phyloP scores from a whole-genome alignment of 2,329 filamentous ascomycete species.

The Penicillium decumbens region DNA sequence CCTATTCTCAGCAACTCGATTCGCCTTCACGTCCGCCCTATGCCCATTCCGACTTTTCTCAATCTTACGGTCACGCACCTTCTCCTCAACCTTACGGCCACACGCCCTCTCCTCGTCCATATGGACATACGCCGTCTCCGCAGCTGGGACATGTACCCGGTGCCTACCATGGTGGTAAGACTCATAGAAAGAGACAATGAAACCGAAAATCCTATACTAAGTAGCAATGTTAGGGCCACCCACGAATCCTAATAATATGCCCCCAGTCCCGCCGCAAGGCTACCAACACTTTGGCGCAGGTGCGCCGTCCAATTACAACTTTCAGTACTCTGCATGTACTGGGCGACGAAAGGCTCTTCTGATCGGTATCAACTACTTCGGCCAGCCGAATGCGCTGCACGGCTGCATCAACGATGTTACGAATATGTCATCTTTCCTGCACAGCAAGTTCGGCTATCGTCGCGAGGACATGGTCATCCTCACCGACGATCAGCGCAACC shows the following conservation, averaged over 20 bases:
- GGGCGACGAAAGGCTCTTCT: conserved; percentile 81
- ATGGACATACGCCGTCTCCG: conserved; percentile 9
- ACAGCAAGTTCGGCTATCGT: conserved; percentile 81
- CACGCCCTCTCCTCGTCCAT: conserved; percentile 1
- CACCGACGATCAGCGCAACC: conserved; percentile 92
- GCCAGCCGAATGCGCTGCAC: conserved; percentile 78
- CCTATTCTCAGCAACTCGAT: neutral
- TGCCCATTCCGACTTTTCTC: neutral
- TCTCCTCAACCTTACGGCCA: conserved; percentile 6
- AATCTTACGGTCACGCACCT: conserved; percentile 10
- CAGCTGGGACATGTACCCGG: conserved; percentile 14
- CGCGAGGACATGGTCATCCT: conserved; percentile 95
- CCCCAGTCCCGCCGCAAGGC: conserved; percentile 62
- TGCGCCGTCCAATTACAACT: conserved; percentile 75
- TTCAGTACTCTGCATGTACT: conserved; percentile 87
- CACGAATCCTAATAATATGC: conserved; percentile 51
- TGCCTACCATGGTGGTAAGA: conserved; percentile 13
- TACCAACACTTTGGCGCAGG: conserved; percentile 73
- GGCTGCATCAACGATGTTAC: conserved; percentile 97
- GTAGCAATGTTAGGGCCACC: conserved; percentile 35
- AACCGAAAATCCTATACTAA: neutral
- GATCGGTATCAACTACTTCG: conserved; percentile 95
- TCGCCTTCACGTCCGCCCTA: conserved; percentile 1
- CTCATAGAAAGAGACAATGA: no score
- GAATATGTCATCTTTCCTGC: conserved; percentile 89